A percentile compares a stretch with the other conserved stretches of the same genome.
phyloP scores from a whole-genome alignment of 2,329 filamentous ascomycete genomes.

The Diaporthe amygdali region DNA sequence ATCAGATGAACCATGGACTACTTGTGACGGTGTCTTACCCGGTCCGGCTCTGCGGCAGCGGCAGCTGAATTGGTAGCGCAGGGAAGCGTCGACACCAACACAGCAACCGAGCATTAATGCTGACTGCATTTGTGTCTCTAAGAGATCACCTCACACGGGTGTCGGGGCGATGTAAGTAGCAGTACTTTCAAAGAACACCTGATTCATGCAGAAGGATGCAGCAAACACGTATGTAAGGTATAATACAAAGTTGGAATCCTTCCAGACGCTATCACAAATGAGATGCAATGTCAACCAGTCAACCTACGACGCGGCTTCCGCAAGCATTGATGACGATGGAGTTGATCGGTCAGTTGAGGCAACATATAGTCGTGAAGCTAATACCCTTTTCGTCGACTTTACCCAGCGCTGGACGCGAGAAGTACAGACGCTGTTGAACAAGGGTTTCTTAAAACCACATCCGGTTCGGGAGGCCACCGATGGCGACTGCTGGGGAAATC shows the following conservation, averaged over 20 bases:
- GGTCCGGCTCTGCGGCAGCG: neutral
- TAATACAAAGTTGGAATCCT: neutral
- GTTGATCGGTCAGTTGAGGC: neutral
- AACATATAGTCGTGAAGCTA: neutral
- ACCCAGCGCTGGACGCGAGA: conserved; percentile 19
- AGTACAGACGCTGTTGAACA: conserved; percentile 22
- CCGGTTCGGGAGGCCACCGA: conserved; percentile 10
- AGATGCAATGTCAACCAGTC: too few relatives aligned
- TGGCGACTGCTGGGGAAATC: neutral
- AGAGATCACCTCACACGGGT: neutral
- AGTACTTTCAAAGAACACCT: neutral
- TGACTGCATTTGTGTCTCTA: neutral
- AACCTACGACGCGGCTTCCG: too few relatives aligned
- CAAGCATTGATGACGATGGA: neutral
- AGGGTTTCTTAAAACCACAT: conserved; percentile 1
- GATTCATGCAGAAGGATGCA: neutral
- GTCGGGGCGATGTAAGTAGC: neutral
- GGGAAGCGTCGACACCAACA: neutral
- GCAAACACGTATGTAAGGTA: neutral
- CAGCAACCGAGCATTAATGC: neutral
- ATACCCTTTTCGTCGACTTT: neutral
- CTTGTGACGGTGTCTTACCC: neutral
- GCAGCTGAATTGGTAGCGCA: neutral
- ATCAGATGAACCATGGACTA: too few relatives aligned
- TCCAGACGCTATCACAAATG: neutral